Evolutionary conservation across 345 rosid genomes (phyloP).

Genomic region (Gynandropsis gynandra): DNA sequence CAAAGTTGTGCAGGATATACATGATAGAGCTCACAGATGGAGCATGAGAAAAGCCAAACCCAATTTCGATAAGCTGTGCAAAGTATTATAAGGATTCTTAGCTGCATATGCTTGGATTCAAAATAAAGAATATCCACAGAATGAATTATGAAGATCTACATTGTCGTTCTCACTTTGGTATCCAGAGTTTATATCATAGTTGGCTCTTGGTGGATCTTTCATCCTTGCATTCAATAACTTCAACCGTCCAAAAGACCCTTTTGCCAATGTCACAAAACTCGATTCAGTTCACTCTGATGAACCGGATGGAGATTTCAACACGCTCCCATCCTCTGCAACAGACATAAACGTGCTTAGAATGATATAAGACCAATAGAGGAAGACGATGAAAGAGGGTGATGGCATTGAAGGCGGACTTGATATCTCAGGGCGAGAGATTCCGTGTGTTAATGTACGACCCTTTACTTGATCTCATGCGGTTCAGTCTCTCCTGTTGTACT

Average conservation of each 20-base stretch:
- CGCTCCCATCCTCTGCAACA: background rate
- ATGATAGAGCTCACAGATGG: background rate
- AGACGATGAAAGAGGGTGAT: background rate
- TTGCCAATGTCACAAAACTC: background rate
- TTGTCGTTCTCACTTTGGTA: background rate
- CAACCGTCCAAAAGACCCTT: too few relatives aligned
- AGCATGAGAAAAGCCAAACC: conserved; percentile 13
- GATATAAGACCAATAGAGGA: conserved; percentile 19
- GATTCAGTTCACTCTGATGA: background rate
- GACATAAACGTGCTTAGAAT: background rate
- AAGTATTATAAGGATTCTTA: background rate
- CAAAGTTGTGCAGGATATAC: conserved; percentile 18
- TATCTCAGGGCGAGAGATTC: conserved; percentile 9
- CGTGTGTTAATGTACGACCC: background rate
- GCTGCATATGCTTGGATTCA: background rate
- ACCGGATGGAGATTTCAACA: conserved; percentile 11
- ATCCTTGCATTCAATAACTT: background rate
- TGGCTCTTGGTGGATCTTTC: background rate
- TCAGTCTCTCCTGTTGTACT: too few relatives aligned
- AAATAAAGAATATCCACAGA: background rate
- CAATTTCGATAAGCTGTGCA: background rate
- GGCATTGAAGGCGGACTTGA: background rate
- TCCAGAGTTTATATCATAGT: background rate
- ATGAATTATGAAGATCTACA: background rate
- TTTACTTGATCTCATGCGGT: too few relatives aligned